A percentile compares a stretch with the other conserved stretches of the same genome.
Evolutionary conservation across 2,329 filamentous ascomycete genomes (phyloP).

Genomic region (Neoascochyta sp.): DNA sequence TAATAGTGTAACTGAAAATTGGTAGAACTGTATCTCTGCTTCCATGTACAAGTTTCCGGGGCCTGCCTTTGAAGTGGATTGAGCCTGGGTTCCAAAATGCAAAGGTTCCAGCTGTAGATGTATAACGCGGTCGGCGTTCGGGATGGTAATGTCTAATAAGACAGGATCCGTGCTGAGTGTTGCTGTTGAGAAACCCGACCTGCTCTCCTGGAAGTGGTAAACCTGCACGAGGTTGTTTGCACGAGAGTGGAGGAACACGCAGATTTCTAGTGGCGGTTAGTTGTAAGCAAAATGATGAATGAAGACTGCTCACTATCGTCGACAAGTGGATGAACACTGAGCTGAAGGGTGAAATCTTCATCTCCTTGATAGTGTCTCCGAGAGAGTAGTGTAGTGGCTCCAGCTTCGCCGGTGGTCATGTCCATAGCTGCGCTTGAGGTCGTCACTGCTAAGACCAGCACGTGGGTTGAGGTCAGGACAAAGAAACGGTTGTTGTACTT

Average conservation of each 20-base stretch:
- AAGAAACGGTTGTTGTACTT: constrained; percentile 51
- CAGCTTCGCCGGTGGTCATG: constrained; percentile 15
- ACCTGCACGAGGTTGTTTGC: constrained; percentile 29
- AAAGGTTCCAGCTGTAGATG: constrained; percentile 20
- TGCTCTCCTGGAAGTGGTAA: constrained; percentile 21
- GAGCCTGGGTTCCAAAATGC: constrained; percentile 10
- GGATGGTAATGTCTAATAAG: constrained; percentile 14
- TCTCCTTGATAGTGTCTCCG: constrained; percentile 54
- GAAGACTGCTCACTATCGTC: constrained; percentile 28
- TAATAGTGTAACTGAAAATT: constrained; percentile 17
- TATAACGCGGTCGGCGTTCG: constrained; percentile 7
- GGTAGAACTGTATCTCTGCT: constrained; percentile 23
- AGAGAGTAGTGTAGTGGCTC: constrained; percentile 41
- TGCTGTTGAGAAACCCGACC: constrained; percentile 5
- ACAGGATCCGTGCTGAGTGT: constrained; percentile 26
- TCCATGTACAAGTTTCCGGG: constrained; percentile 14
- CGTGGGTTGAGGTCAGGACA: constrained; percentile 54
- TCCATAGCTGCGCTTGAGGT: constrained; percentile 22
- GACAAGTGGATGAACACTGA: constrained; percentile 24
- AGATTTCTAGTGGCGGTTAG: constrained; percentile 21
- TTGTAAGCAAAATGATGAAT: neutral
- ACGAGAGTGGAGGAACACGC: constrained; percentile 33
- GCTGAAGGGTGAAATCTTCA: constrained; percentile 51
- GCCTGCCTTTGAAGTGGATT: constrained; percentile 1
- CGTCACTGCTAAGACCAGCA: constrained; percentile 50